These are phyloP conservation scores for Mortierella claussenii DNA, from an alignment of 192 early-diverging fungal species.

Conservation along the genomic window DNA sequence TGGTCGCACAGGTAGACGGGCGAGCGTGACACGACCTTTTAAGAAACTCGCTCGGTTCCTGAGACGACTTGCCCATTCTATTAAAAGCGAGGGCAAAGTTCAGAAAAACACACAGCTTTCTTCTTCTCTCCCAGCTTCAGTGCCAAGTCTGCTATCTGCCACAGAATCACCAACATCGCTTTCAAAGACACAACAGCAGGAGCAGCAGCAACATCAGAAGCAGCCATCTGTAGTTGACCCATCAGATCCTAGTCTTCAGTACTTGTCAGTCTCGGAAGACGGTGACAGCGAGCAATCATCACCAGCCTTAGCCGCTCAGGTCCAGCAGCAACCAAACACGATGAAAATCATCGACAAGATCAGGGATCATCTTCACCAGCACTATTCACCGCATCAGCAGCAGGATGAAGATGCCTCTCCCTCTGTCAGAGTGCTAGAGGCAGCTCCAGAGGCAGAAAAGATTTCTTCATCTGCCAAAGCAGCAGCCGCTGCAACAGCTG, in stretches of 20 bases:
- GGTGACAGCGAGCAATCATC: not conserved
- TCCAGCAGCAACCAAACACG: constrained; percentile 7
- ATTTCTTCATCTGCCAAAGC: not conserved
- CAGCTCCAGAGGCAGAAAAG: too few species aligned
- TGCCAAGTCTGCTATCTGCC: too few species aligned
- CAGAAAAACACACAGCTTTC: not conserved
- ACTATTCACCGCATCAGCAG: not conserved
- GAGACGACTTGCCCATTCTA: not conserved
- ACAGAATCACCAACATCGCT: too few species aligned
- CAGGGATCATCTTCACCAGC: constrained; percentile 2
- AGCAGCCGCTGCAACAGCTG: not conserved
- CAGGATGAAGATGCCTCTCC: not conserved
- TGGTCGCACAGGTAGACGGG: not conserved
- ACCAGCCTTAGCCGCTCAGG: not conserved
- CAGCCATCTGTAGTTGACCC: not conserved
- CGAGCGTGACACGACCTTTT: not conserved
- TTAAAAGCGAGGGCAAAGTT: not conserved
- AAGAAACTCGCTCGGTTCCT: not conserved
- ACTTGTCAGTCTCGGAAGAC: not conserved
- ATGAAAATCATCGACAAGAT: constrained; percentile 33
- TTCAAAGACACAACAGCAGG: too few species aligned
- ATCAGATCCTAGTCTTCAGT: constrained; percentile 3
- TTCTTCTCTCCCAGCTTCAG: too few species aligned
- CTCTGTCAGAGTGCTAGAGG: too few species aligned
- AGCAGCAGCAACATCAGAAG: not conserved